These are phyloP conservation scores for Letharia lupina DNA, from an alignment of 495 filamentous ascomycete species.

Conservation along the genomic window DNA sequence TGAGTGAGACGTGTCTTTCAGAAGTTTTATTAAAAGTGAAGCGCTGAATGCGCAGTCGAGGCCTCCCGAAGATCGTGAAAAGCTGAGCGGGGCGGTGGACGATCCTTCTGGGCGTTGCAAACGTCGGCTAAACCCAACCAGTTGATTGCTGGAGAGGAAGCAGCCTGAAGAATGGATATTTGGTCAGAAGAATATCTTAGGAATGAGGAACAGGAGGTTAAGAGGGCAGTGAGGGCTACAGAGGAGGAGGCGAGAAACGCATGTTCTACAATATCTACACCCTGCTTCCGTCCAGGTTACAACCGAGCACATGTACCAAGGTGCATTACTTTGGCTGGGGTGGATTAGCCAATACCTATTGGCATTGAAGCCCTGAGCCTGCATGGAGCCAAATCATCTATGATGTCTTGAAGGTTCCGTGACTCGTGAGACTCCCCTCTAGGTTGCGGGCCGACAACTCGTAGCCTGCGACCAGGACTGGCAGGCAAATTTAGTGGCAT, in stretches of 20 bases:
- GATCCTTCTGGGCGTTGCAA: constrained; percentile 5
- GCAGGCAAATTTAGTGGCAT: constrained; percentile 9
- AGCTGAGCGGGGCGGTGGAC: constrained; percentile 14
- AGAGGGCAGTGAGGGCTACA: neutral
- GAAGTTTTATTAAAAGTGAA: constrained; percentile 1
- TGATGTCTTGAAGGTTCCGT: constrained; percentile 8
- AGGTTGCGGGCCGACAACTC: constrained; percentile 23
- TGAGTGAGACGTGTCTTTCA: neutral
- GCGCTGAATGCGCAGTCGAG: constrained; percentile 5
- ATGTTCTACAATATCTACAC: neutral
- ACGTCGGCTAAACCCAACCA: neutral
- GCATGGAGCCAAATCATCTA: constrained; percentile 9
- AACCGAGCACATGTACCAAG: neutral
- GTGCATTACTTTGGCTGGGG: neutral
- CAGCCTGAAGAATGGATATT: neutral
- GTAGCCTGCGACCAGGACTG: constrained; percentile 16
- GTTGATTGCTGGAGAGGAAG: neutral
- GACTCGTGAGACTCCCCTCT: constrained; percentile 4
- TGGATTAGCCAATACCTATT: constrained; percentile 2
- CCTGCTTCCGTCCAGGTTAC: neutral
- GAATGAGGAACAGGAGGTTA: neutral
- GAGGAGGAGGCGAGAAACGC: neutral
- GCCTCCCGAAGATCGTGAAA: neutral
- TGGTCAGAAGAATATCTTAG: neutral
- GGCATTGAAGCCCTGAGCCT: constrained; percentile 4